Percentiles rank a stretch among this genome's conserved stretches.
Conservation (phyloP, 345 rosid species). For the Ailanthus altissimus region DNA sequence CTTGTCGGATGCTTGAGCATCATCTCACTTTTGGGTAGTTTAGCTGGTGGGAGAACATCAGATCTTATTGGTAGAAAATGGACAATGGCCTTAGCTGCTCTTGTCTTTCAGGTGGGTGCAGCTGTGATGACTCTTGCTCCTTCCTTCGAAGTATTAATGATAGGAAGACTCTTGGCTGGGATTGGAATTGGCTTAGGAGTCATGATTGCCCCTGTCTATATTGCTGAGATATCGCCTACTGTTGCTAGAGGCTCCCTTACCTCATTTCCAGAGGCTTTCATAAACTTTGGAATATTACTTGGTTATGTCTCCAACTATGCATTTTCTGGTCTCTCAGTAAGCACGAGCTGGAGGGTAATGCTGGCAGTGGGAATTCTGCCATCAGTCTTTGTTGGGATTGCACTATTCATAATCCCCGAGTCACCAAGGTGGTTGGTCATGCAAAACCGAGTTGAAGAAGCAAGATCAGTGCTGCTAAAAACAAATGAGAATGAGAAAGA, state of each 20-base stretch:
- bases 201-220: constrained; percentile 89
- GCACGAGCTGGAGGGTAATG: constrained; percentile 86
- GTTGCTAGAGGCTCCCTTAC: constrained; percentile 72
- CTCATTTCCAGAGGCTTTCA: constrained; percentile 84
- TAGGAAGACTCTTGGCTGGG: constrained; percentile 79
- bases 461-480: constrained; percentile 67
- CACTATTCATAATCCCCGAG: constrained; percentile 84
- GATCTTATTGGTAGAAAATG: constrained; percentile 83
- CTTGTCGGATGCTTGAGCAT: constrained; percentile 79
- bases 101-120: constrained; percentile 75
- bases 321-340: constrained; percentile 66
- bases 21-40: constrained; percentile 81
- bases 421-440: constrained; percentile 89
- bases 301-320: constrained; percentile 90
- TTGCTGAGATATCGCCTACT: constrained; percentile 81
- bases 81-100: constrained; percentile 91
- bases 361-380: constrained; percentile 88
- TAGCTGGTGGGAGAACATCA: constrained; percentile 83
- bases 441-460: constrained; percentile 74
- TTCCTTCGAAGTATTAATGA: constrained; percentile 64
- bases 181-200: constrained; percentile 86
- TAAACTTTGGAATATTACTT: constrained; percentile 79
- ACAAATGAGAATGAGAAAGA: constrained; percentile 70
- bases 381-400: constrained; percentile 69
- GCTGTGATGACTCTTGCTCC: constrained; percentile 79